Conservation (phyloP, 306 rosid genomes). For the Vigna reflexopilosa region DNA sequence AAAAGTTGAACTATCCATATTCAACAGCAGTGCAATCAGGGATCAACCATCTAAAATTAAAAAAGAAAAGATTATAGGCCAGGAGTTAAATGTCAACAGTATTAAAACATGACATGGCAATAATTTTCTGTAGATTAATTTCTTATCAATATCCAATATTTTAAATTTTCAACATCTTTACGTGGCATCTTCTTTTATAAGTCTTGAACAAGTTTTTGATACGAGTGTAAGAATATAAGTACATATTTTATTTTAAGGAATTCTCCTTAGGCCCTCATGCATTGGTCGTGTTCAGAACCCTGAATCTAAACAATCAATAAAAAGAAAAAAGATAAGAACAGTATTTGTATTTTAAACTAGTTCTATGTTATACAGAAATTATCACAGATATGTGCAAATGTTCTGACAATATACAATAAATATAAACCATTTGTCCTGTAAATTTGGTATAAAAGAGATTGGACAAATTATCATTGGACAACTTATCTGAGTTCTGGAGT, state of each 20-base stretch:
- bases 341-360: slow-evolving; percentile 7
- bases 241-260: slow-evolving; percentile 6
- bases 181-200: not conserved
- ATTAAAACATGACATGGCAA: not conserved
- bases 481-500: not conserved
- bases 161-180: slow-evolving; percentile 13
- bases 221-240: not conserved
- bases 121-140: slow-evolving; percentile 21
- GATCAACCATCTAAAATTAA: not conserved
- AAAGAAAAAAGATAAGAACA: not conserved
- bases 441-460: not conserved
- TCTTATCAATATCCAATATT: slow-evolving; percentile 11
- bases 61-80: not conserved
- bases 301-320: slow-evolving; percentile 3
- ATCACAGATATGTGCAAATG: slow-evolving; percentile 30
- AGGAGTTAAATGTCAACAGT: slow-evolving; percentile 13
- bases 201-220: not conserved
- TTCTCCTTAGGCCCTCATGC: slow-evolving; percentile 9
- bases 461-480: not conserved
- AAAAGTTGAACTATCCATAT: slow-evolving; percentile 33
- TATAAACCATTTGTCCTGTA: not conserved
- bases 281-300: not conserved
- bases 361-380: not conserved
- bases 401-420: slow-evolving; percentile 6
- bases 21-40: slow-evolving; percentile 32